Conservation (phyloP, 371 early-diverging fungal genomes). For the Thermomucor indicae-seudaticae region DNA sequence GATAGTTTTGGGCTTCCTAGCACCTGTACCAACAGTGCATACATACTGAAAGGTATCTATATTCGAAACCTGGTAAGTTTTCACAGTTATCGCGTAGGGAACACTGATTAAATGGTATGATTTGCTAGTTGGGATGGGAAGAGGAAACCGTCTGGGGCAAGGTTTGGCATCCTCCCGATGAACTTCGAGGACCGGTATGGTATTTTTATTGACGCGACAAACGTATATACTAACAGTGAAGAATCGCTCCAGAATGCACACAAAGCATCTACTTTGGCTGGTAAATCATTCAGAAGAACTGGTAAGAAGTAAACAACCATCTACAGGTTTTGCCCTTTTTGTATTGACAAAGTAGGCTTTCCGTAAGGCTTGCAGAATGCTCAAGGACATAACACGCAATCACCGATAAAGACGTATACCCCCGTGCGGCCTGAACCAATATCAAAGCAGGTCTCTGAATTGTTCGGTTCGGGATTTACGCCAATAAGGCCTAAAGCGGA, state of each 20-base stretch:
- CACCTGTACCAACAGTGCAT: conserved; percentile 83
- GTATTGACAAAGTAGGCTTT: too few relatives aligned
- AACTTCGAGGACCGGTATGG: conserved; percentile 16
- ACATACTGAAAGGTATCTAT: conserved; percentile 73
- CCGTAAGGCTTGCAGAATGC: too few relatives aligned
- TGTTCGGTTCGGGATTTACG: conserved; percentile 3
- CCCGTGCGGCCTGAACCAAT: conserved; percentile 15
- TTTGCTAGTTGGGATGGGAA: conserved; percentile 42
- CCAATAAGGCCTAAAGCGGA: conserved; percentile 1
- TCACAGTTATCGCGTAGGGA: neutral
- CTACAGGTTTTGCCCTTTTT: too few relatives aligned
- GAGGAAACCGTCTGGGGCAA: conserved; percentile 45
- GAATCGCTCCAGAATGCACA: conserved; percentile 24
- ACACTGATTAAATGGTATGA: neutral
- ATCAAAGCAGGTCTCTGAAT: conserved; percentile 3
- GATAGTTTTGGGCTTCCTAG: conserved; percentile 74
- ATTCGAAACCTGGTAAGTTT: conserved; percentile 55
- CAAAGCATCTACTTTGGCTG: conserved; percentile 38
- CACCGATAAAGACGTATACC: too few relatives aligned
- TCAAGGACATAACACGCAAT: too few relatives aligned
- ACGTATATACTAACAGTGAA: neutral
- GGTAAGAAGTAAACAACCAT: conserved; percentile 1
- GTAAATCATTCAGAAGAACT: conserved; percentile 32
- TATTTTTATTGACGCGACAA: neutral
- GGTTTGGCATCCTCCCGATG: conserved; percentile 42